Evolutionary conservation across 768 basidiomycete genomes (phyloP), one percentile per base, ranked within the genome.

Genomic region (Trametes gibbosa): DNA sequence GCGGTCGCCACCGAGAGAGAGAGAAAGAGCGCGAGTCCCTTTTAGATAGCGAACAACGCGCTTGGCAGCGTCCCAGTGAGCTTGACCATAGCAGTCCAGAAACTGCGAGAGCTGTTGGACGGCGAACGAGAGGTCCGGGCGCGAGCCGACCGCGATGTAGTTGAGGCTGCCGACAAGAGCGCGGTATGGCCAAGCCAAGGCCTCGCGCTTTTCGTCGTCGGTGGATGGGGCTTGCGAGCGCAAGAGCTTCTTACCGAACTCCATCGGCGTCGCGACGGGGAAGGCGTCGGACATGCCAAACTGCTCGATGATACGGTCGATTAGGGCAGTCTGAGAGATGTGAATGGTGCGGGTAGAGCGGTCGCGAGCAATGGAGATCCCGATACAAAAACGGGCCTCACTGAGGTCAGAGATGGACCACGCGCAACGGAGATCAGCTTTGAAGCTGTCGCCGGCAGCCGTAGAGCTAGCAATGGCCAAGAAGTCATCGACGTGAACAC

Each of bases 331-430:
- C 46, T 68, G 67, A 0, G 65, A 65, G 27, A 69, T 40, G 21
- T 47, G 19, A 5, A 74, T 58, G 0, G 61, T 64, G 17, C 60
- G 52, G 5, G 46, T 40, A 1, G 46, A 12, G 7, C 62, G 62
- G 25, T 77, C 69, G 0, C 70, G 66, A 17, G 64, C 45, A 29
- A 79, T 70, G 7, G 64, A 68, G 19, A 81, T 76, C 0, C 79
- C 77, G 1, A 82, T 53, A 34, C 65, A 58, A 42, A 68, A 73
- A 2, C 65, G 59, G 0, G 69, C 57, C 7, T 72, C 66, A 0
- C 74, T 75, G 0, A 76, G 67, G 29, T 76, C 74, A 8, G 71
- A 67, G 9, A 78, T 74, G 10, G 58, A 59, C 70, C 72, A 79
- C 3, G 61, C 34, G 5, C 16, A 3, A 12, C 48, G 27, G 8